Base-by-base conservation (phyloP, 225 moss, liverwort and hornwort genomes). In the Polytrichum formosum region DNA sequence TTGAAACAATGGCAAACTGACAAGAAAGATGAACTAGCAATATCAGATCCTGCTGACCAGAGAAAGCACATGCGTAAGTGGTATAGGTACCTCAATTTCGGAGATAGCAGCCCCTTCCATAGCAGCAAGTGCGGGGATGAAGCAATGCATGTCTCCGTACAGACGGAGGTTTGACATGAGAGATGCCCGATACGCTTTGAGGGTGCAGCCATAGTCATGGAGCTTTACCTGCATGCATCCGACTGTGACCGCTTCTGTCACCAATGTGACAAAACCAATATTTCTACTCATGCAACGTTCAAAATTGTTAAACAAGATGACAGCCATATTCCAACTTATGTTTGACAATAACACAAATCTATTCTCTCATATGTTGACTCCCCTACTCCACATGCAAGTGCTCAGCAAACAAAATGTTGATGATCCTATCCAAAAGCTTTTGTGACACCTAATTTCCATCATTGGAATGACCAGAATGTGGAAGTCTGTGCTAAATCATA, bases 161-260 rank as follows among this genome's bases (percentile, higher is more conserved):
- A 84, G 77, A 67, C 73, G 79, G 55, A 84, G 74, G 61, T 72
- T 77, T 21, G 82, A 72, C 68, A 84, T 6, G 16, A 84, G 79
- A n/a, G 79, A 81, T 29, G 84, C 82, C 30, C 84, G 84, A 63
- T 88, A 88, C 1, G 78, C 87, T 76, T 88, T 88, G 18, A 88
- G 81, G 79, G 84, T 88, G 79, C 84, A 84, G 31, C 84, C 84
- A 68, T 77, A 88, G 60, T 88, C 87, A 28, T 84, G 87, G 53
- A 88, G 77, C 77, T 82, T 88, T 68, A 86, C 82, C 85, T 86
- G 76, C 73, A 62, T 76, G 70, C 76, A 76, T 78, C 67, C 81
- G 61, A 74, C 84, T 85, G 81, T 65, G 30, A 61, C 78, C 61
- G 65, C 72, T 81, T 81, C 73, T 76, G 76, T 85, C 81, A 85